Conservation (phyloP, 1,139 yeast genomes). For the Hyphopichia burtonii region DNA sequence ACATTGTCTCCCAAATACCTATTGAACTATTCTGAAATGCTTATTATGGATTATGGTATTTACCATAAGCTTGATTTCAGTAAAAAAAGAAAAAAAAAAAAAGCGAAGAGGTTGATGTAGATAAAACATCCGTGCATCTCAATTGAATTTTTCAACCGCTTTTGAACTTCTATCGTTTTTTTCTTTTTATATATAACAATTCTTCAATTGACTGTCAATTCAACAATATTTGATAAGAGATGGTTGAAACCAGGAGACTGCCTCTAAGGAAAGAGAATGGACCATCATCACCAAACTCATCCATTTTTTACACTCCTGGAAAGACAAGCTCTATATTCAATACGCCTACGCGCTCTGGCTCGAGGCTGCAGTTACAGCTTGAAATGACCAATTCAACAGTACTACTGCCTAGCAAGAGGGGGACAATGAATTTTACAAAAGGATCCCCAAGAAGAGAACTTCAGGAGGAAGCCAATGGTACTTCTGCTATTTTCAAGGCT, state of each 20-base stretch:
- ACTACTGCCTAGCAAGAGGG: not conserved
- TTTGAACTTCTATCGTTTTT: not conserved
- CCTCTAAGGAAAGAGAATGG: not conserved
- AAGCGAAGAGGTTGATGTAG: not conserved
- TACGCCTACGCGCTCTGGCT: not conserved
- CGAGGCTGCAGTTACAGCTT: not conserved
- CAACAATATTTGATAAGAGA: not conserved
- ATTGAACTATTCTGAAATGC: not conserved
- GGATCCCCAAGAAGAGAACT: not conserved
- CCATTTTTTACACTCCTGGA: not conserved
- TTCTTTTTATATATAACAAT: not conserved
- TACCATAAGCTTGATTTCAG: not conserved
- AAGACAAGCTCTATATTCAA: not conserved
- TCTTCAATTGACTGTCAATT: not conserved
- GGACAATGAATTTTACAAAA: not conserved
- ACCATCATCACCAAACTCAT: not conserved
- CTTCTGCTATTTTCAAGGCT: conserved; percentile 4
- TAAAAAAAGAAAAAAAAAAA: not conserved
- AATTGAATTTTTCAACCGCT: not conserved
- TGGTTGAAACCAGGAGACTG: not conserved
- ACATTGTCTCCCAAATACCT: conserved; percentile 45
- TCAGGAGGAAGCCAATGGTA: too few relatives aligned
- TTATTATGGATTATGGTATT: not conserved
- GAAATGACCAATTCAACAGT: not conserved
- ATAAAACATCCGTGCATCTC: not conserved